These are phyloP conservation scores for Pestalotiopsis sp. DNA, from an alignment of 2,329 filamentous ascomycete species.

Conservation along the genomic window DNA sequence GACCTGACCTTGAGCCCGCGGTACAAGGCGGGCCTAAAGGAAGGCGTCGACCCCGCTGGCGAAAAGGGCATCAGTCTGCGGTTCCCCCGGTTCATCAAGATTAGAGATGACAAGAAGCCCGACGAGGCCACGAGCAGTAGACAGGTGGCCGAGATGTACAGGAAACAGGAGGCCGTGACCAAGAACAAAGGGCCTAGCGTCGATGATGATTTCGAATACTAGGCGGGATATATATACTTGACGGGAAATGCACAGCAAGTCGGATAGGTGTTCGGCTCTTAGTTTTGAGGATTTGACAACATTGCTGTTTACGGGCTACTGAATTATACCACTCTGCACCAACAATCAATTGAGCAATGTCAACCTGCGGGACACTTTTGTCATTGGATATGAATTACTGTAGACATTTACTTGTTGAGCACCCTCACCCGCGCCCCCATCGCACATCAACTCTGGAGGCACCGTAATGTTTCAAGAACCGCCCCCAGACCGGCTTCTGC, in stretches of 20 bases:
- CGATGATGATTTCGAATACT: constrained; percentile 99
- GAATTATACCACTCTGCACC: not conserved
- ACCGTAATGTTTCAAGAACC: constrained; percentile 13
- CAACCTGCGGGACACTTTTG: too few species aligned
- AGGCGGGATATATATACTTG: constrained; percentile 14
- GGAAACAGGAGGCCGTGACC: constrained; percentile 86
- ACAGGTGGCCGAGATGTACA: constrained; percentile 96
- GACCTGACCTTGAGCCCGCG: constrained; percentile 90
- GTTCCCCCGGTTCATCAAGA: constrained; percentile 91
- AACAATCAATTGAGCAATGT: too few species aligned
- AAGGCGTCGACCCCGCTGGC: constrained; percentile 72
- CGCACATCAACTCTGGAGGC: constrained; percentile 9
- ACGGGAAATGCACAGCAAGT: not conserved
- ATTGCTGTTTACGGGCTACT: not conserved
- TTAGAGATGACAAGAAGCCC: constrained; percentile 93
- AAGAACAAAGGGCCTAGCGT: constrained; percentile 85
- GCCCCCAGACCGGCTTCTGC: constrained; percentile 1
- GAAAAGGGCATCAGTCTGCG: constrained; percentile 83
- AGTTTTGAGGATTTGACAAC: not conserved
- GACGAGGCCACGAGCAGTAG: constrained; percentile 83
- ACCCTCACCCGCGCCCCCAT: constrained; percentile 2
- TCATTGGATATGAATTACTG: too few species aligned
- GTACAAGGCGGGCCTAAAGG: constrained; percentile 87
- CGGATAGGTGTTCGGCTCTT: not conserved
- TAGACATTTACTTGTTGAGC: too few species aligned